These are phyloP conservation scores for Boletales sp. DNA, from an alignment of 768 basidiomycete genomes.

Conservation along the genomic window DNA sequence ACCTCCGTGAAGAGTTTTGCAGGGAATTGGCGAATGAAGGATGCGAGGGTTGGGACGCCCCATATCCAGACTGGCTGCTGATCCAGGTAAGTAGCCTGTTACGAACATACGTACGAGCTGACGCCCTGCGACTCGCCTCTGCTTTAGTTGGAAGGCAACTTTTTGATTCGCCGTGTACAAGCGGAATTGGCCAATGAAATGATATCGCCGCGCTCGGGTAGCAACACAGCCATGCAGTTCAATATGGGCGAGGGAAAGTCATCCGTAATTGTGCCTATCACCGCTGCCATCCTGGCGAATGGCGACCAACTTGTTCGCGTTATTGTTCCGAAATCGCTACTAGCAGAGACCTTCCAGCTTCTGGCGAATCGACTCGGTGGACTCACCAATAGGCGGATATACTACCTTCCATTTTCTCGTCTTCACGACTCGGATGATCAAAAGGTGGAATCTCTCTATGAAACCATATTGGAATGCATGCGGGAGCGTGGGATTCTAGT, in stretches of 20 bases:
- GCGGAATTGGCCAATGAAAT: background rate
- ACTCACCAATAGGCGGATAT: slow-evolving; percentile 23
- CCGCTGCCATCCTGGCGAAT: slow-evolving; percentile 38
- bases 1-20: too few relatives aligned
- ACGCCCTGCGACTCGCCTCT: background rate
- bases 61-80: background rate
- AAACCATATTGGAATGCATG: slow-evolving; percentile 3
- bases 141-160: background rate
- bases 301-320: slow-evolving; percentile 35
- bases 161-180: background rate
- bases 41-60: too few relatives aligned
- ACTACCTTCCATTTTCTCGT: slow-evolving; percentile 47
- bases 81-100: too few relatives aligned
- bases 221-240: background rate
- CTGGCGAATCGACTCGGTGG: too few relatives aligned
- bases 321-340: too few relatives aligned
- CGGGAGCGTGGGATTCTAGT: too few relatives aligned
- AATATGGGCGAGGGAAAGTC: too few relatives aligned
- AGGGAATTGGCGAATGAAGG: too few relatives aligned
- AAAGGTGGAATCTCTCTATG: slow-evolving; percentile 10
- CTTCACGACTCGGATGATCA: slow-evolving; percentile 22
- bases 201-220: background rate
- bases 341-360: too few relatives aligned
- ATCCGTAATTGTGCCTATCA: slow-evolving; percentile 38
- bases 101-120: background rate